Base-by-base conservation (phyloP, 352 stramenopile species). In the Pythium rhizo-oryzae region DNA sequence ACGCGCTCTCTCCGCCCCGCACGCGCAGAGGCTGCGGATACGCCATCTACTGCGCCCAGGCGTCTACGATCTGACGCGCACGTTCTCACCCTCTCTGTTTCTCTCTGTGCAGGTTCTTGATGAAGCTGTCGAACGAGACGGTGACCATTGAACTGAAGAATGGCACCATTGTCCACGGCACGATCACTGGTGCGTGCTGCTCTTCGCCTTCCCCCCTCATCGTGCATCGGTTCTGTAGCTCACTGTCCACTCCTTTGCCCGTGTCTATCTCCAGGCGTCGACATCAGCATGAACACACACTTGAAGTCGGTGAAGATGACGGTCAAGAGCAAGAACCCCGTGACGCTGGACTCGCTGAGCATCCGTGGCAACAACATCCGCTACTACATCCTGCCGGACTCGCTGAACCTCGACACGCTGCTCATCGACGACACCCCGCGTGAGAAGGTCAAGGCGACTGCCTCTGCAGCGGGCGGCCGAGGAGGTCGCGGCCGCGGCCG, bases 131-230 rank as follows among this genome's bases (percentile, higher is more conserved):
- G 62, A 98, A 98, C 62, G 97, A 99, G 84, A 99, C 97, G 62
- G 98, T 99, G 41, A 99, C 97, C 37, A 99, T 99, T 65, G 98
- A 99, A 76, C 87, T 99, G n/a, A 99, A 99, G 85, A 99, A 99
- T 85, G 98, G 97, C 56, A 99, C 97, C n/a, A 98, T 99, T 37
- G 92, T 99, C 52, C 91, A 98, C 62, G 98, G 98, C 59, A 99
- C 98, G 2, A 97, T 99, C 60, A 96, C 96, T 63, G 93, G 92
- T 97, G 65, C 43, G 70, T 16, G 13, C 41, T 11, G 8, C 13
- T 41, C 41, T 43, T 18, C 9, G 37, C 18, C 18, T n/a, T 15
- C 18, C 41, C 41, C 41, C 41, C 15, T 47, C 41, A 12, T n/a
- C 7, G 41, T 7, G 41, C 13, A n/a, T 47, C 11, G 41, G 18